Percentiles rank a stretch among this genome's conserved stretches.
These are phyloP conservation scores for Diospyros lotus DNA, from an alignment of 148 eudicot species.

Conservation along the genomic window DNA sequence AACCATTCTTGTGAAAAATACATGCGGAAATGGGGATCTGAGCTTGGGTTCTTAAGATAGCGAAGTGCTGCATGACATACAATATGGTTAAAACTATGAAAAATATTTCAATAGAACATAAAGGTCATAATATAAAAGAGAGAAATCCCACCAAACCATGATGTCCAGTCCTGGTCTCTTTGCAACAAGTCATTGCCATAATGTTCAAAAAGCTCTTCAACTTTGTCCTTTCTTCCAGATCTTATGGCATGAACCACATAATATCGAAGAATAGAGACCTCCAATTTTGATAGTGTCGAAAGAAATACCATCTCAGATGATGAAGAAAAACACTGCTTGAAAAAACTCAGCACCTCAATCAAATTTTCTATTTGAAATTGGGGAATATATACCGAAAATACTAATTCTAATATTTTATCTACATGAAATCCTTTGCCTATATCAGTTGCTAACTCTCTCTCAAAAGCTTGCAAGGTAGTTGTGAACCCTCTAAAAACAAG, in stretches of 20 bases:
- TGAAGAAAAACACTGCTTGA: constrained; percentile 69
- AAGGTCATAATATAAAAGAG: constrained; percentile 4
- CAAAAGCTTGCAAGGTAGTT: constrained; percentile 69
- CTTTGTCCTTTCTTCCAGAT: constrained; percentile 64
- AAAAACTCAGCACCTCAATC: constrained; percentile 60
- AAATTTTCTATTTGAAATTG: constrained; percentile 63
- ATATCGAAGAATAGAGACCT: constrained; percentile 66
- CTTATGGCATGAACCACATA: constrained; percentile 72
- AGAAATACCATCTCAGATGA: constrained; percentile 43
- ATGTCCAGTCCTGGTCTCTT: constrained; percentile 67
- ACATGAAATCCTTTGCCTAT: constrained; percentile 79
- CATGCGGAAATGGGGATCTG: constrained; percentile 72
- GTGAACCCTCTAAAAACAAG: constrained; percentile 91
- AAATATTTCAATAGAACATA: constrained; percentile 13
- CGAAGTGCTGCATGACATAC: constrained; percentile 62
- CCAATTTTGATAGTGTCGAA: constrained; percentile 53
- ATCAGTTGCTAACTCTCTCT: constrained; percentile 71
- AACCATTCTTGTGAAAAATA: constrained; percentile 91
- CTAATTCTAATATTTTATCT: constrained; percentile 78
- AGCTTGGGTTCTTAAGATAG: constrained; percentile 61
- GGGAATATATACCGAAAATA: constrained; percentile 73
- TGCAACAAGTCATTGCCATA: constrained; percentile 64
- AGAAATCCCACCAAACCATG: constrained; percentile 77
- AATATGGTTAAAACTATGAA: constrained; percentile 3
- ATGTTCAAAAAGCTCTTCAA: constrained; percentile 53